A percentile compares a stretch with the other conserved stretches of the same genome.
Conservation (phyloP, 148 eudicot species). For the Persicaria maculosa region DNA sequence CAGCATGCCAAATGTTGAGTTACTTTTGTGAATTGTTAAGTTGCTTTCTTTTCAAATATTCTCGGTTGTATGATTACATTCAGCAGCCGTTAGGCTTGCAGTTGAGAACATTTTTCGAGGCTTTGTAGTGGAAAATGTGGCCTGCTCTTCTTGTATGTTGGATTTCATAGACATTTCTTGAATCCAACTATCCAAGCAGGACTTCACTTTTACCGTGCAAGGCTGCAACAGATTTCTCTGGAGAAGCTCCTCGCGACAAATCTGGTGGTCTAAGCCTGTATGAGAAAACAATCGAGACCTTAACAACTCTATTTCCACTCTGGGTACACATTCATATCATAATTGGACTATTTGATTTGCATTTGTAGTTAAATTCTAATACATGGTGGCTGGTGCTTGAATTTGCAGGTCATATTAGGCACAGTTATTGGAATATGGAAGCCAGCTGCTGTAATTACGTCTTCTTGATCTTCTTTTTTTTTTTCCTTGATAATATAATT, state of each 20-base stretch:
- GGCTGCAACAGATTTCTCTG: conserved; percentile 71
- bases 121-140: background rate
- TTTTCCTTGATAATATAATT: background rate
- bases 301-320: conserved; percentile 94
- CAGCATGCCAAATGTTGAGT: background rate
- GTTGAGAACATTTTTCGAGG: background rate
- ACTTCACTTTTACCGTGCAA: conserved; percentile 49
- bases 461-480: conserved; percentile 9
- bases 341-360: background rate
- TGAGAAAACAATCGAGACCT: conserved; percentile 78
- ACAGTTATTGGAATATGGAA: conserved; percentile 86
- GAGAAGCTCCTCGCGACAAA: conserved; percentile 52
- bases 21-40: background rate
- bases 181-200: conserved; percentile 27
- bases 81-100: background rate
- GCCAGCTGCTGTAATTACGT: conserved; percentile 61
- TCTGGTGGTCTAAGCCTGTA: conserved; percentile 56
- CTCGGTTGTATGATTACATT: background rate
- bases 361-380: background rate
- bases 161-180: conserved; percentile 8
- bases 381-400: background rate
- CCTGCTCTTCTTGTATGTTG: background rate
- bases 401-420: conserved; percentile 73
- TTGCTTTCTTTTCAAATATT: background rate
- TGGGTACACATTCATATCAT: conserved; percentile 51